A percentile compares a stretch with the other conserved stretches of the same genome.
Evolutionary conservation across 192 early-diverging fungal genomes (phyloP).

Genomic region (Helicostylum pulchrum): DNA sequence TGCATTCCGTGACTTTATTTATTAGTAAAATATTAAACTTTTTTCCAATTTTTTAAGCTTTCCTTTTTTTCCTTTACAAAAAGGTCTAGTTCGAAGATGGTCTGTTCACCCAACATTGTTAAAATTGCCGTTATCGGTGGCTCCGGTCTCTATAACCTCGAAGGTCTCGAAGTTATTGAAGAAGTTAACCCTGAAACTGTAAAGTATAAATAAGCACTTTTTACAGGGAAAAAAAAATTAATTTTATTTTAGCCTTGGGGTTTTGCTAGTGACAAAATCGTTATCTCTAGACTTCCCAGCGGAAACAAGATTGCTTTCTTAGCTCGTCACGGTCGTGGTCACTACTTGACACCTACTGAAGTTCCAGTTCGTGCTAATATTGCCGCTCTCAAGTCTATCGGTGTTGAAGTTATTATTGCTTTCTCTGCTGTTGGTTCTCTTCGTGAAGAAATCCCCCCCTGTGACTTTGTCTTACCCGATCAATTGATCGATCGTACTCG

Average conservation of each 20-base stretch:
- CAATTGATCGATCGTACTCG: constrained; percentile 99
- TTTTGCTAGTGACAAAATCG: constrained; percentile 82
- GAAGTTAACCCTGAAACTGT: constrained; percentile 86
- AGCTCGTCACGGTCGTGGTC: constrained; percentile 90
- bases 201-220: constrained; percentile 1
- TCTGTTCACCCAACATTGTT: constrained; percentile 41
- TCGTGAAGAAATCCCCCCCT: constrained; percentile 86
- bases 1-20: too few relatives aligned
- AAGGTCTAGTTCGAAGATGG: too few relatives aligned
- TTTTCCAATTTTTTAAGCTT: too few relatives aligned
- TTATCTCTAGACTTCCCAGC: constrained; percentile 64
- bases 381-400: constrained; percentile 92
- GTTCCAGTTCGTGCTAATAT: constrained; percentile 97
- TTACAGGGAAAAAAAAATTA: not conserved
- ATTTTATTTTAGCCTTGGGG: constrained; percentile 70
- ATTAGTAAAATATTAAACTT: too few relatives aligned
- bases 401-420: constrained; percentile 89
- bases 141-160: constrained; percentile 84
- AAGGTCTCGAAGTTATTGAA: constrained; percentile 45
- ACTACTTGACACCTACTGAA: constrained; percentile 82
- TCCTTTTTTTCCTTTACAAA: too few relatives aligned
- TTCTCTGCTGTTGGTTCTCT: constrained; percentile 97
- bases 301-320: constrained; percentile 93
- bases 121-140: constrained; percentile 94
- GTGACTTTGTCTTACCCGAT: constrained; percentile 92